Conservation (phyloP, 2,329 filamentous ascomycete species). For the Fusarium siculi region DNA sequence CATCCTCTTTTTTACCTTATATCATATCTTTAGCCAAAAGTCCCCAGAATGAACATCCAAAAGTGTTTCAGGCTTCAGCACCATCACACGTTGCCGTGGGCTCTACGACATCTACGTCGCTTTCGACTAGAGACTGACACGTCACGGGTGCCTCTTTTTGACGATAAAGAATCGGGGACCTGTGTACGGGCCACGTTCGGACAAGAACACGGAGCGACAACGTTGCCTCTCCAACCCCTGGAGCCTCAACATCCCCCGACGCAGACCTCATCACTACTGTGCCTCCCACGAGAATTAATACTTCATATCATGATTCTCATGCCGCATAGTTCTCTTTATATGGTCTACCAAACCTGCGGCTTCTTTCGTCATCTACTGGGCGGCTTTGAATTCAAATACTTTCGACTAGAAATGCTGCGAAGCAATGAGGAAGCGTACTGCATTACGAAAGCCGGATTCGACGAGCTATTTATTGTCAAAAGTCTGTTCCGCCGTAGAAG, state of each 20-base stretch:
- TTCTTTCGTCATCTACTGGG: not conserved
- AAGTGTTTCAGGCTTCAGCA: not conserved
- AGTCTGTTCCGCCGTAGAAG: not conserved
- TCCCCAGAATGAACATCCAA: rapidly evolving
- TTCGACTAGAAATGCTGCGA: not conserved
- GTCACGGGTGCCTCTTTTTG: not conserved
- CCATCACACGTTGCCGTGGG: not conserved
- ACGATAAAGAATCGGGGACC: rapidly evolving
- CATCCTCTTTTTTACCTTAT: not conserved
- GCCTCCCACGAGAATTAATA: not conserved
- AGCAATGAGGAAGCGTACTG: not conserved
- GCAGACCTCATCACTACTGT: not conserved
- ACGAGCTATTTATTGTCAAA: not conserved
- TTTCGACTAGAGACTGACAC: no score
- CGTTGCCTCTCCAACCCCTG: rapidly evolving
- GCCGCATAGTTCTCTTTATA: not conserved
- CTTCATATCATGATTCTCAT: not conserved
- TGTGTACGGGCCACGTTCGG: not conserved
- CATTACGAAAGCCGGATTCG: not conserved
- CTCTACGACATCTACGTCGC: not conserved
- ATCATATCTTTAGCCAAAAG: not conserved
- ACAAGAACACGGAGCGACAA: rapidly evolving
- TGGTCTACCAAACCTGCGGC: slow-evolving; percentile 6
- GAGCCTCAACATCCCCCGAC: rapidly evolving
- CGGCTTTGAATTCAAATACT: not conserved